Conservation (phyloP, 805 yeast genomes). For the Tetrapisispora arboricola region DNA sequence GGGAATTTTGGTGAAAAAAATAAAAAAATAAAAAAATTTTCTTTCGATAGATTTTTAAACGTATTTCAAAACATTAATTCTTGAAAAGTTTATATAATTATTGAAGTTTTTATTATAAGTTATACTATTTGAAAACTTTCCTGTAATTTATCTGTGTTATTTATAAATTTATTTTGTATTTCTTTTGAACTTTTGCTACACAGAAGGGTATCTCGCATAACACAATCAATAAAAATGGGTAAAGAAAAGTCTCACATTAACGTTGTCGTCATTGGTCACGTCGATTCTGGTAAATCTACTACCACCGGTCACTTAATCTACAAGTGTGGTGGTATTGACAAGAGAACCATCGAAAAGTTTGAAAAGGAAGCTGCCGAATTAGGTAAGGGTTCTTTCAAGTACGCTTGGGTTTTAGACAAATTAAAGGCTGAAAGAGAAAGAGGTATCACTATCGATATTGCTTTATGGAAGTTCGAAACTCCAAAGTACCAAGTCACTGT, state of each 20-base stretch:
- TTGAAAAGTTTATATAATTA: no score
- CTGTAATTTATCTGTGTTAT: neutral
- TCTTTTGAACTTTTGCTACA: neutral
- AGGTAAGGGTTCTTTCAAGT: conserved; percentile 95
- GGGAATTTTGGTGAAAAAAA: no score
- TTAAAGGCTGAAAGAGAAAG: conserved; percentile 94
- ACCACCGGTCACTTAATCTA: conserved; percentile 98
- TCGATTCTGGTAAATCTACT: conserved; percentile 98
- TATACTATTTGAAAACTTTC: no score
- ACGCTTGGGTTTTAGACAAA: conserved; percentile 96
- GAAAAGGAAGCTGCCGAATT: conserved; percentile 97
- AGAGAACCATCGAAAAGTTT: conserved; percentile 97
- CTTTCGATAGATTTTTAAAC: no score
- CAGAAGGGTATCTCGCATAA: neutral
- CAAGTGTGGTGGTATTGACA: conserved; percentile 99
- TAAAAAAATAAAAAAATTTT: no score
- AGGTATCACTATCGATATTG: conserved; percentile 93
- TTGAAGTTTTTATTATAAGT: no score
- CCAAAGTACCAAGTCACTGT: conserved; percentile 83
- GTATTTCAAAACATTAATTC: no score
- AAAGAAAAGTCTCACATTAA: conserved; percentile 95
- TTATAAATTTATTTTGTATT: neutral
- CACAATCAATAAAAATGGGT: conserved; percentile 42
- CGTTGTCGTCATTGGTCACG: conserved; percentile 99
- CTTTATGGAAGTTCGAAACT: conserved; percentile 89